Base-by-base conservation (phyloP, 2,329 filamentous ascomycete species). In the Xylariaceae sp. region DNA sequence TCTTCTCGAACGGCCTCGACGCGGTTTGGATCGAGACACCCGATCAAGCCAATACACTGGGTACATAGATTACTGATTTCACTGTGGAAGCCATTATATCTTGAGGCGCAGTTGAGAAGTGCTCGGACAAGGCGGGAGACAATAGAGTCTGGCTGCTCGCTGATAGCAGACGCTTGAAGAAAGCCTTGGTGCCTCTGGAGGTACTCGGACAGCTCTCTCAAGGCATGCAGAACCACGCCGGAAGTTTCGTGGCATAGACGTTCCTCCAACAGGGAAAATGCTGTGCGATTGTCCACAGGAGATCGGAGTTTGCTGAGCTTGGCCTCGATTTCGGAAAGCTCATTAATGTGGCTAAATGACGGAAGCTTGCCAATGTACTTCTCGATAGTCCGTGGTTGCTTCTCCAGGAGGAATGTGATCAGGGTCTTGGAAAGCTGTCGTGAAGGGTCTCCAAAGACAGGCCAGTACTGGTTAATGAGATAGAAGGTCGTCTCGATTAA, bases 401-500 rank as follows among this genome's bases (percentile, higher is more conserved):
- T 78, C n/a, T 81, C 78, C 45, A 94, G 75, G 44, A 96, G 77
- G 58, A 81, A 80, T 9, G 79, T 75, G 23, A 97, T 78, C 64
- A 92, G 79, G 13, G 81, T 76, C 60, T 84, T 79, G 2, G 87
- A 88, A 57, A 80, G 78, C 2, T 80, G 69, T 62, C 83, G 84
- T 1, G 87, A 87, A 2, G 78, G 72, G 3, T 80, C 76, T 18
- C 86, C 84, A 58, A 97, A 86, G 0, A 68, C 71, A 3, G 73
- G 65, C 94, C 94, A 99, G 68, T 94, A 88, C 65, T 88, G 86
- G 23, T 88, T 86, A 53, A 97, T 86, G 47, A 96, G 84, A 56
- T 92, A 92, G 65, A 97, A 91, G 0, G 92, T 96, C 59, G 93
- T 92, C 70, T 96, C 92, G 7, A 97, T 78, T 44, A 97, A 81